phyloP scores from a whole-genome alignment of 2,329 filamentous ascomycete genomes.

The Pseudophaeomoniella oleicola region DNA sequence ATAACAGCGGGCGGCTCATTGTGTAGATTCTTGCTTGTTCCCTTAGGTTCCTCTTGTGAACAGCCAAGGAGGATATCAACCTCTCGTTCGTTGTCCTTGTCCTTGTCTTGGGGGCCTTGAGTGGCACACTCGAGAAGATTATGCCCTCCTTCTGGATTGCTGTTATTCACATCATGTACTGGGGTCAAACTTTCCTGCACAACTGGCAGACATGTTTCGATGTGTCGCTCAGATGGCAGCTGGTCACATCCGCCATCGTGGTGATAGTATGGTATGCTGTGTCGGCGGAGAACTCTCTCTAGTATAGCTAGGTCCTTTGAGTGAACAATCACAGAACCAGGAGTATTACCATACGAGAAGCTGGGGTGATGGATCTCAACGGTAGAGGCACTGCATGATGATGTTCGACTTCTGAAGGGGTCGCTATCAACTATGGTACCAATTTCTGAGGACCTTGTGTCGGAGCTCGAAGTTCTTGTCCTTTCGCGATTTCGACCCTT shows the following conservation, averaged over 20 bases:
- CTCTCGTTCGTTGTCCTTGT: background rate
- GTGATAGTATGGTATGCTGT: background rate
- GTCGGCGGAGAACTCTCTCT: background rate
- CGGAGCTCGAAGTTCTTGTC: background rate
- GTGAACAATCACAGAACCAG: background rate
- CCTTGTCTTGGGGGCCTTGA: background rate
- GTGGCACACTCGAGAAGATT: background rate
- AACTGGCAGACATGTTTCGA: too few species aligned
- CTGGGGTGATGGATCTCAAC: background rate
- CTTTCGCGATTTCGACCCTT: background rate
- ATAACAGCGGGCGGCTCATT: background rate
- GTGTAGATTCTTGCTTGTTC: background rate
- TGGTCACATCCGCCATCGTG: background rate
- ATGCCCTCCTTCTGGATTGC: background rate
- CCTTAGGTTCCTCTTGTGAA: background rate
- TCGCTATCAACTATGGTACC: background rate
- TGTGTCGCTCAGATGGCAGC: background rate
- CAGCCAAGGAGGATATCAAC: background rate
- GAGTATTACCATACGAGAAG: background rate
- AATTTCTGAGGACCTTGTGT: background rate
- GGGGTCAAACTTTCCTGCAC: background rate
- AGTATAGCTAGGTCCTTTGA: background rate
- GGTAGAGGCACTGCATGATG: background rate
- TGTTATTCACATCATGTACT: background rate
- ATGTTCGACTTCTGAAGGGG: background rate